Base-by-base conservation (phyloP, 1,284 basidiomycete species). In the Gymnopus androsaceus region DNA sequence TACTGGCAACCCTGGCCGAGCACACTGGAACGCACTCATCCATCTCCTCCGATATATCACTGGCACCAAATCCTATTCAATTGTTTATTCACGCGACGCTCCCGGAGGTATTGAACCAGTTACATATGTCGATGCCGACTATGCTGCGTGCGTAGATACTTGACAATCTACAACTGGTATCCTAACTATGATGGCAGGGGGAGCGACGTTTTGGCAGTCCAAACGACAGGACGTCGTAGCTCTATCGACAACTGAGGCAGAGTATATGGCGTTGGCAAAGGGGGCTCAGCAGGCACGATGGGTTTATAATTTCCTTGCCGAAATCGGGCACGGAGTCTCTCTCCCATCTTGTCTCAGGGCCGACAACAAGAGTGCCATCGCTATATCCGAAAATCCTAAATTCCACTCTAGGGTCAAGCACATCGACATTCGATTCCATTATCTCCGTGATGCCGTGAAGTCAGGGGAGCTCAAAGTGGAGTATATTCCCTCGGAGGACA, bases 341-440 rank as follows among this genome's bases (percentile, higher is more conserved):
- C n/a, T 31, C 1, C 68, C 73, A 0, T 63, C 64, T 0, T 50
- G 55, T 0, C 53, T 79, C 12, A 58, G 58, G 27, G 55, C 59
- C 11, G 75, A 82, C 61, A 81, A 80, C 59, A 56, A 65, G 8
- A 63, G 69, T 0, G 61, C 73, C 1, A 69, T 79, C 27, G 44
- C 60, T 12, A 17, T 54, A 6, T 27, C 40, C 25, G 25, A 45
- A 17, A 54, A 54, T 21, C 40, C 40, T 15, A 54, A 54, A 37
- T 54, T 54, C 51, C 33, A 17, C 19, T 12, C 31, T 12, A 8
- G 47, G 9, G 51, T 45, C 30, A 54, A 54, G 19, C 51, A 54
- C 36, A 54, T 54, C n/a, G 51, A 54, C 14, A 44, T 45, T 9
- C 3, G 51, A n/a, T 34, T 33, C 5, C 51, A 54, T 36, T 45